Base-by-base conservation (phyloP, 805 yeast genomes). In the Wickerhamiella spandovensis region DNA sequence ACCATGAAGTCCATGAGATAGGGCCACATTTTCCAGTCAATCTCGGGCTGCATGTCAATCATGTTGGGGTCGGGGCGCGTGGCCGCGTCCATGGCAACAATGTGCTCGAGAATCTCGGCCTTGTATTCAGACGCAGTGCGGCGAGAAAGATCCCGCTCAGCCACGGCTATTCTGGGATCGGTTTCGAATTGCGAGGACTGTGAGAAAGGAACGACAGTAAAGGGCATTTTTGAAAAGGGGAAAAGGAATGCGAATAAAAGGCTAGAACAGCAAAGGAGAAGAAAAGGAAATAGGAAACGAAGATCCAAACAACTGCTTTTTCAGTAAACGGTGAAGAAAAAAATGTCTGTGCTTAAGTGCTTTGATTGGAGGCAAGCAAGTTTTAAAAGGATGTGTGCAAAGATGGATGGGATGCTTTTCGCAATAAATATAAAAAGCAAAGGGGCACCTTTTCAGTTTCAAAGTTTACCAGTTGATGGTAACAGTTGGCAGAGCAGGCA, bases 1-100 rank as follows among this genome's bases (percentile, higher is more conserved):
- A 84, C 73, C 39, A 86, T 68, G 61, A 86, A 87, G 60, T 86
- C 89, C 39, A 87, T 75, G 48, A 87, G 71, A 54, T 79, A 78
- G 38, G 77, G 76, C 64, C 97, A 76, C 65, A 82, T 74, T 46
- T 72, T 69, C 66, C 84, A 77, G 50, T 81, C 78, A 54, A 88
- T 72, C 61, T 86, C 92, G 12, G 96, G 96, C 66, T 88, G 97
- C 61, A 84, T 84, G 51, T 77, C 79, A 56, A 85, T 84, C 68
- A 87, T 71, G 61, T 75, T 63, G 54, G 79, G 60, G 61, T 76
- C 72, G 15, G 90, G 84, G 51, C 72, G 55, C 21, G 69, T 62
- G 25, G 45, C 54, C 43, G 49, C 57, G 52, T 66, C 69, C 59
- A 69, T 51, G 32, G 53, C 55, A 15, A 59, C 52, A 63, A 66